Percentiles rank a stretch among this genome's conserved stretches.
Evolutionary conservation across 2,329 filamentous ascomycete genomes (phyloP).

Genomic region (Arthrobotrys conoides): DNA sequence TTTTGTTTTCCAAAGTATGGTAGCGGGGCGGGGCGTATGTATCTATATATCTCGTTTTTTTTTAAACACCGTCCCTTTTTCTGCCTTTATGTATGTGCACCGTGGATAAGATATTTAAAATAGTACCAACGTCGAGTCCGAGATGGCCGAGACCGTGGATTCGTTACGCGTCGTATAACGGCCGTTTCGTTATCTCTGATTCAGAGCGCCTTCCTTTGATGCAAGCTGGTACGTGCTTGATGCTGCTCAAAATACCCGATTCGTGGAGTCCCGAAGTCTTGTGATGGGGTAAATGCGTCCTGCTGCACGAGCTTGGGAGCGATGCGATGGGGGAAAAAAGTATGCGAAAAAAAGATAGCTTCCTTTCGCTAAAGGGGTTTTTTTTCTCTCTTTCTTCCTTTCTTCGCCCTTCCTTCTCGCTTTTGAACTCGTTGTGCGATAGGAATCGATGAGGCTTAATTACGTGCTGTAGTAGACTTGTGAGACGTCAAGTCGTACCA

Average conservation of each 20-base stretch:
- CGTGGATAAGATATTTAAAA: constrained; percentile 21
- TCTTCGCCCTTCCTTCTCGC: not conserved
- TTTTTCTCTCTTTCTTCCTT: constrained; percentile 6
- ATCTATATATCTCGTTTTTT: constrained; percentile 28
- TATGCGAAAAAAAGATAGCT: constrained; percentile 38
- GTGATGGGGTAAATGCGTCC: constrained; percentile 53
- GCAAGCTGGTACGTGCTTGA: constrained; percentile 36
- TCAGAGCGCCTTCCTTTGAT: constrained; percentile 20
- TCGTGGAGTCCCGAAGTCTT: constrained; percentile 51
- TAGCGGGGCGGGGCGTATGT: constrained; percentile 10
- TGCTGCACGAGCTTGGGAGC: constrained; percentile 35
- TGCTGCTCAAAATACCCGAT: constrained; percentile 60
- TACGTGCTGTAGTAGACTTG: constrained; percentile 50
- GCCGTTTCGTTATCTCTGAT: constrained; percentile 56
- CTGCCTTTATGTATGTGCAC: constrained; percentile 53
- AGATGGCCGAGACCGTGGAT: constrained; percentile 44
- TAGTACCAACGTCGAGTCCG: constrained; percentile 42
- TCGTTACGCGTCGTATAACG: constrained; percentile 60
- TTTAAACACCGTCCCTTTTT: constrained; percentile 30
- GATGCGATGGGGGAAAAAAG: constrained; percentile 38
- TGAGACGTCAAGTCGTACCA: constrained; percentile 52
- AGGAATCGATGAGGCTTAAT: constrained; percentile 58
- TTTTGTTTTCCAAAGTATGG: constrained; percentile 11
- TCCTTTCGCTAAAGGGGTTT: constrained; percentile 53
- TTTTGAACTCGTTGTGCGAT: constrained; percentile 45